Base-by-base conservation (phyloP, 345 rosid species). In the Populus simonii region DNA sequence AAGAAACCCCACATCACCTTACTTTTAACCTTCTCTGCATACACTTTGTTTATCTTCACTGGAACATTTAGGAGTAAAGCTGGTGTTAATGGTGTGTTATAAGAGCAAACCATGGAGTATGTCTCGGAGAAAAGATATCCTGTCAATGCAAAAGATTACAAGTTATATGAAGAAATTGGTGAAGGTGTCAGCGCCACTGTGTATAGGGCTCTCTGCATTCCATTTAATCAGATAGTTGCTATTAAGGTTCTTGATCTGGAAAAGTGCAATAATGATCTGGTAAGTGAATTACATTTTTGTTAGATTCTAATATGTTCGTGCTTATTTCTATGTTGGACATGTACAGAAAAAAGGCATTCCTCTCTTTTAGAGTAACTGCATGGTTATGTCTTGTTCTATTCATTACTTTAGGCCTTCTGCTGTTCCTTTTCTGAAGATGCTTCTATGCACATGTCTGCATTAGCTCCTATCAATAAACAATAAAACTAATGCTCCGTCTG, bases 151-250 rank as follows among this genome's bases (percentile, higher is more conserved):
- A 88, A 87, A 77, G 96, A 96, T 80, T 96, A 96, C 84, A 92
- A 83, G 81, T 85, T 91, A 79, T 89, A 84, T 73, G 99, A 95
- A 89, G 99, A 95, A 80, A 90, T 95, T 79, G 99, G 99, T 59
- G 99, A 95, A 83, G 99, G 99, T 79, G 98, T 93, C 76, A 95
- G 99, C 66, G 97, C 99, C 61, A 87, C 89, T 70, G 99, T 96
- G 76, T 78, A 83, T 74, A 90, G 96, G 83, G 98, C 99, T 84
- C 92, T 96, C 75, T 96, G 99, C 83, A 78, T 91, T 81, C 98
- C 98, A 5, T 88, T 96, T 69, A 91, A 93, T 86, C 93, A 89
- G 80, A 88, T 83, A 31, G 97, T 96, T 73, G 99, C 99, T 27
- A 87, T 95, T 86, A 95, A 95, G 91, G 94, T 91, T 84, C 98